A percentile compares a stretch with the other conserved stretches of the same genome.
phyloP scores from a whole-genome alignment of 148 eudicot species.

The Rhododendron vialii region DNA sequence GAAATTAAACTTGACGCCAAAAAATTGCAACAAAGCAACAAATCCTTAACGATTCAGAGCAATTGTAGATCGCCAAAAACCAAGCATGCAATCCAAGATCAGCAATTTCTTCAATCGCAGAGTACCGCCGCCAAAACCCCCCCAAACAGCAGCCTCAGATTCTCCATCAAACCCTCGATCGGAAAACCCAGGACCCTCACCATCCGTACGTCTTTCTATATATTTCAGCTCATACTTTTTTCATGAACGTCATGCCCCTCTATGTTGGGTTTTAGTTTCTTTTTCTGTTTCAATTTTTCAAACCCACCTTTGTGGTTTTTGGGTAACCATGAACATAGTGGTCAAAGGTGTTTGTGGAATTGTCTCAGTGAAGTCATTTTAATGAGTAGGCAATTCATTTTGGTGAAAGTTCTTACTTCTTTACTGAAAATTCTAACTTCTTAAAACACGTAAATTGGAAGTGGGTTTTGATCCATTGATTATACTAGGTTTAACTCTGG shows the following conservation, averaged over 20 bases:
- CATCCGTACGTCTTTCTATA: neutral
- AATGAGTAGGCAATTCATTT: neutral
- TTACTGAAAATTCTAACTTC: neutral
- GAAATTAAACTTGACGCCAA: neutral
- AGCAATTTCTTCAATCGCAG: conserved; percentile 15
- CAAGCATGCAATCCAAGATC: conserved; percentile 13
- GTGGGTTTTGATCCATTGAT: neutral
- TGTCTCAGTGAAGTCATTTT: neutral
- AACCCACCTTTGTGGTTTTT: neutral
- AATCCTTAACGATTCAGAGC: neutral
- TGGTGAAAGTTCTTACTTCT: neutral
- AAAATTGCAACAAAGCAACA: neutral
- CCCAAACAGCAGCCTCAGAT: neutral
- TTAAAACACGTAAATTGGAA: neutral
- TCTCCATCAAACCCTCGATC: neutral
- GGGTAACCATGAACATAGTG: neutral
- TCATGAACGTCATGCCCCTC: neutral
- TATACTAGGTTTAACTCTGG: neutral
- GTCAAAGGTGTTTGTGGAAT: neutral
- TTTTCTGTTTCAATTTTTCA: neutral
- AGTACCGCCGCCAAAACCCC: neutral
- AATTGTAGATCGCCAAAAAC: neutral
- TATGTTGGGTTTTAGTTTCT: neutral
- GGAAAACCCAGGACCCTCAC: neutral
- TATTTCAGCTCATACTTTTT: neutral